Base-by-base conservation (phyloP, 2,329 filamentous ascomycete species). In the Pseudocercospora eumusae region DNA sequence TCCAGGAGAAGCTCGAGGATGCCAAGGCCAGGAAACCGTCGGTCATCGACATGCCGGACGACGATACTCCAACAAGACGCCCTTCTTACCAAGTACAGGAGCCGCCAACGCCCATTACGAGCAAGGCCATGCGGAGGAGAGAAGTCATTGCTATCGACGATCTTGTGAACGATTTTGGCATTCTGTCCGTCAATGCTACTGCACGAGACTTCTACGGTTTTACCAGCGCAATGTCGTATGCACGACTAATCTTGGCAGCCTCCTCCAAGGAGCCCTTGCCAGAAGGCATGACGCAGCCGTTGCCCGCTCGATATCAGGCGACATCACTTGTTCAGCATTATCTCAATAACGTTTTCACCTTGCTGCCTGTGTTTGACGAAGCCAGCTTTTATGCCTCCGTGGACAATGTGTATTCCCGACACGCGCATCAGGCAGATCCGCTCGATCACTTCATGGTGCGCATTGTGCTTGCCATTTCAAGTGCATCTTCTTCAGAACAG, bases 171-270 rank as follows among this genome's bases (percentile, higher is more conserved):
- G 93, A 96, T 72, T 96, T 98, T 81, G 93, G 93, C 58, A 93
- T 92, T 71, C 79, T 97, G 87, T 96, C 93, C 4, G 91, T 99
- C 72, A 96, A 96, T 79, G 93, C 95, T 27, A 97, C 93, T 0
- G 93, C 93, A 1, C 85, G 92, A 72, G 95, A 98, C 75, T 97
- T 97, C 73, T 92, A 96, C 74, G 89, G 92, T 8, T 92, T 93
- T 61, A 88, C 90, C 28, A 89, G 87, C 63, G 92, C 91, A 71
- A 96, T 96, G 84, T 96, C 92, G 0, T 97, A 97, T 81, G 91
- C 92, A 25, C 88, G 91, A 36, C 83, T 98, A 20, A 89, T 97
- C 23, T 79, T 96, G 27, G 91, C 91, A n/a, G 90, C 93, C 5
- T 88, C 91, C 40, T 86, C 86, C 9, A 91, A 91, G 68, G 88